Evolutionary conservation across 768 basidiomycete species (phyloP), one percentile per base, ranked within the genome.

Genomic region (Lactifluus pinguis): DNA sequence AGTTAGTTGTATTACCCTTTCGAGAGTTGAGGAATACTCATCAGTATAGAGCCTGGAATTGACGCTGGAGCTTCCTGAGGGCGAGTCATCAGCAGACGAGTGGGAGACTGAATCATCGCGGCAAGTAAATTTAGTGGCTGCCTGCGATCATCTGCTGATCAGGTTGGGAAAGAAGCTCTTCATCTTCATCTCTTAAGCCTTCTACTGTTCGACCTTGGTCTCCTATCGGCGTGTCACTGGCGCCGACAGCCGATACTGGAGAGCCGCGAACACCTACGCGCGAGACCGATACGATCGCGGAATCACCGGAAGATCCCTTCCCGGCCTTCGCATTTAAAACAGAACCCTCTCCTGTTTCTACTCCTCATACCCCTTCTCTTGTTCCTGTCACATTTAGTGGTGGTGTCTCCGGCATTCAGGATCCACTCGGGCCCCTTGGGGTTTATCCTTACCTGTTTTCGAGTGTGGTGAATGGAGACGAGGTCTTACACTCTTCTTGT

Each of bases 401-500:
- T 47, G 9, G 38, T 6, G 11, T n/a, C 30, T 17, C 32, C 21
- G 15, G n/a, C n/a, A 30, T 11, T 21, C 34, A 15, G 10, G 60
- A 62, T 62, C 47, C 51, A 7, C 60, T 63, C 42, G 65, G 65
- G 9, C 83, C 87, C 3, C 76, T 80, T 30, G 77, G 77, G 0
- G 73, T 70, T 48, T 68, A 65, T 36, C 84, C 84, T 3, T 84
- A 80, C 66, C 71, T 84, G 10, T 80, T 81, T 6, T 77, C 75
- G 5, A 70, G 74, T 63, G 78, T 77, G 0, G 30, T 29, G 9
- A 50, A 60, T 34, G 42, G 45, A 8, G 34, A 47, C 4, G 53
- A 49, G 6, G 75, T 78, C 30, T 76, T 77, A 5, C 73, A 75
- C 54, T 75, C 84, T 30, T 89, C 87, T 6, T 86, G 82, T 66